phyloP scores from a whole-genome alignment of 78 protist genomes.

The Cyanophora paradoxa region DNA sequence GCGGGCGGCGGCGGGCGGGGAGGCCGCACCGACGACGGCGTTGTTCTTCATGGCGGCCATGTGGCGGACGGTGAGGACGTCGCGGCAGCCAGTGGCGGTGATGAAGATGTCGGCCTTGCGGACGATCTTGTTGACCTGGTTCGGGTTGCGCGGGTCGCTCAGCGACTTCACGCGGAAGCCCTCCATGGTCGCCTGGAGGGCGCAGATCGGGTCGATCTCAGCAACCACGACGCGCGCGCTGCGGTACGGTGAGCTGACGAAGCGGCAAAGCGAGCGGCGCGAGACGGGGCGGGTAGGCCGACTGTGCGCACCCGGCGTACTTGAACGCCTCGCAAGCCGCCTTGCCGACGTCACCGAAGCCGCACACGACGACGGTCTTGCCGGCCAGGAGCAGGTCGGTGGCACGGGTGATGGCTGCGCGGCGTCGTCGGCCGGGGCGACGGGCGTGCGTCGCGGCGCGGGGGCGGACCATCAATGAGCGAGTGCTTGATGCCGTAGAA shows the following conservation, averaged over 20 bases:
- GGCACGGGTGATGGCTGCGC: no score
- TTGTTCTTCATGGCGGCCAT: not conserved
- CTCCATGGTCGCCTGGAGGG: conserved; percentile 27
- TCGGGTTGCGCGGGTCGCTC: no score
- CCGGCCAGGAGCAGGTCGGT: conserved; percentile 27
- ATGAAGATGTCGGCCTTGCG: conserved; percentile 17
- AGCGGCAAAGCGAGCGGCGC: no score
- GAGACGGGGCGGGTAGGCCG: no score
- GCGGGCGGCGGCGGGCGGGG: conserved; percentile 4
- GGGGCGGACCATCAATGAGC: conserved; percentile 14
- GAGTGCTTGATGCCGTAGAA: conserved; percentile 11
- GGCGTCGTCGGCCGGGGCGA: no score
- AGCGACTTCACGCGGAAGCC: conserved; percentile 15
- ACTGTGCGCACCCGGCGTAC: not conserved
- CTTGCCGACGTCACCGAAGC: conserved; percentile 30
- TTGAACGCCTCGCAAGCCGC: not conserved
- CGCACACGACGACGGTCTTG: conserved; percentile 7
- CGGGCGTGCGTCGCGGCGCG: no score
- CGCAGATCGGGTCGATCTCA: conserved; percentile 37
- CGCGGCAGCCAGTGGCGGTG: conserved; percentile 25
- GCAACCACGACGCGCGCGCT: conserved; percentile 23
- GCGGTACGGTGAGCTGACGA: no score
- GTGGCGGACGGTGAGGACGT: conserved; percentile 3
- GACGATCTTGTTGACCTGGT: not conserved
- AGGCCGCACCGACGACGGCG: conserved; percentile 12